Percentiles rank a stretch among this genome's conserved stretches.
Conservation (phyloP, 495 filamentous ascomycete species). For the Podospora fimiseda region DNA sequence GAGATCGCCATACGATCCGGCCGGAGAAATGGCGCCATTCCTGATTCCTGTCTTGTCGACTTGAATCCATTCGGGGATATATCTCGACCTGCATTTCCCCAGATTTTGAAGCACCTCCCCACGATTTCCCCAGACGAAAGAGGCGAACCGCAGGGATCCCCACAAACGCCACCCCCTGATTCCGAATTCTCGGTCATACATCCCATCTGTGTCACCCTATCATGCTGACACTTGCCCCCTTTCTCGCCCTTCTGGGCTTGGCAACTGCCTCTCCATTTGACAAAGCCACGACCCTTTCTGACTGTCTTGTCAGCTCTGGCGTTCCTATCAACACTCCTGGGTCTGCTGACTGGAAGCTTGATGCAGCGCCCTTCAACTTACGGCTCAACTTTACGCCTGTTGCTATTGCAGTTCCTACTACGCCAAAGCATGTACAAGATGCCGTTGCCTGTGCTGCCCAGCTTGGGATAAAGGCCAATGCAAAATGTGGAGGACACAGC, state of each 20-base stretch:
- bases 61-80: no score
- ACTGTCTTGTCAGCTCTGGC: conserved; percentile 31
- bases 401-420: conserved; percentile 35
- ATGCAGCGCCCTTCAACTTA: conserved; percentile 36
- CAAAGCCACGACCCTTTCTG: conserved; percentile 28
- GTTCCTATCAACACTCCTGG: conserved; percentile 29
- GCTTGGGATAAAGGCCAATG: conserved; percentile 36
- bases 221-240: conserved; percentile 14
- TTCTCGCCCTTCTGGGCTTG: conserved; percentile 22
- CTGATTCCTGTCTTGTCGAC: conserved; percentile 10
- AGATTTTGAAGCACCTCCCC: conserved; percentile 17
- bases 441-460: conserved; percentile 35
- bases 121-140: conserved; percentile 13
- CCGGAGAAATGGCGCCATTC: conserved; percentile 14
- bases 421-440: conserved; percentile 33
- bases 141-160: conserved; percentile 15
- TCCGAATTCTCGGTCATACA: conserved; percentile 2
- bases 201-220: conserved; percentile 12
- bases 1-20: conserved; percentile 23
- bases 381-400: conserved; percentile 34
- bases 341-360: conserved; percentile 35
- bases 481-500: conserved; percentile 44
- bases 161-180: neutral
- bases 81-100: conserved; percentile 25
- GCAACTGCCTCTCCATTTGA: conserved; percentile 17